Evolutionary conservation across 2,329 filamentous ascomycete genomes (phyloP), one percentile per base, ranked within the genome.

Genomic region (Aspergillus brasiliensis): DNA sequence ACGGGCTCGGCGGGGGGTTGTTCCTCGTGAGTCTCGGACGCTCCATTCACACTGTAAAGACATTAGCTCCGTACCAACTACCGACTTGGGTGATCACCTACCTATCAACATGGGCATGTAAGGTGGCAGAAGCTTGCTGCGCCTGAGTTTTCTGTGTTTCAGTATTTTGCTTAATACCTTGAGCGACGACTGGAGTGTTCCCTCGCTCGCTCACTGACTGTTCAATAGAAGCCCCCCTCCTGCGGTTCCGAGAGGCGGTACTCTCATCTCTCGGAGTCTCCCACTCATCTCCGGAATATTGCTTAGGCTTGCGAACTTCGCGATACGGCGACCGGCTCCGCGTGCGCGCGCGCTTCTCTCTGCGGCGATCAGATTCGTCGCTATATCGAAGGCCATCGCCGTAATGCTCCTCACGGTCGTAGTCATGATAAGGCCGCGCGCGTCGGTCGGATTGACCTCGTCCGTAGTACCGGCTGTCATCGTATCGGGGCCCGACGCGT

Each of bases 101-200:
- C 78, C 74, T 77, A 70, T 76, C 75, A 52, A 68, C 62, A 67
- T 64, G 65, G 60, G 71, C 60, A 57, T 63, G 66, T 67, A 74
- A 73, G 67, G 66, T 65, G 64, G 71, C 73, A 75, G 78, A 77
- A 79, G 76, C 77, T 75, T 80, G 77, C 69, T 79, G 78, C 76
- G 83, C 81, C 81, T 81, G 81, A 79, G 83, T 84, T 84, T 86
- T 81, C 78, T 80, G 80, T 84, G 78, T 81, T 87, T 91, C 89
- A 90, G 87, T 82, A 82, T 88, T 81, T 80, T 83, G 75, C 83
- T 80, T 87, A 76, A 80, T 77, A 80, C 79, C 75, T 79, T 78
- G 83, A 83, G 82, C 83, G 80, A 78, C 81, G 78, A 84, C 80
- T 80, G 80, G 81, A 80, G 82, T 80, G 76, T 82, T 80, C 78